Conservation (phyloP, 2,329 filamentous ascomycete genomes). For the Hirsutella minnesotensis region DNA sequence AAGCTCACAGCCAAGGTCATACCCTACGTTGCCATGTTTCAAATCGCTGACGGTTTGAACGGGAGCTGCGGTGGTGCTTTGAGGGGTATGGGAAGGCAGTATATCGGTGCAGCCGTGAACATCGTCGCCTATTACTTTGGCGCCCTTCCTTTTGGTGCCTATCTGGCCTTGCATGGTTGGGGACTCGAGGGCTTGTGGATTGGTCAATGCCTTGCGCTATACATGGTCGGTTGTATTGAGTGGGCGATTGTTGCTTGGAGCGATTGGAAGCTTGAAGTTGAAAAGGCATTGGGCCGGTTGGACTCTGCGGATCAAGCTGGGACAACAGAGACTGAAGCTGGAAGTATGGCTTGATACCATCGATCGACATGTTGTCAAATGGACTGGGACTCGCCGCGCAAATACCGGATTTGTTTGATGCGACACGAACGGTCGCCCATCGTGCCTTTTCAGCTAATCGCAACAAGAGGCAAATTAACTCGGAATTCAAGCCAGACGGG, state of each 20-base stretch:
- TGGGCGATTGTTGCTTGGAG: conserved; percentile 33
- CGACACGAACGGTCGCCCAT: too few relatives aligned
- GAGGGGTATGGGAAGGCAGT: conserved; percentile 76
- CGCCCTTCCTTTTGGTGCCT: conserved; percentile 71
- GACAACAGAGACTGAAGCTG: too few relatives aligned
- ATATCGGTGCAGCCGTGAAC: conserved; percentile 74
- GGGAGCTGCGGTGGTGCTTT: conserved; percentile 73
- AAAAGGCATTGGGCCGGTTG: too few relatives aligned
- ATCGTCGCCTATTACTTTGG: conserved; percentile 74
- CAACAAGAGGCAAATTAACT: too few relatives aligned
- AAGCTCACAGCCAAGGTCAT: conserved; percentile 64
- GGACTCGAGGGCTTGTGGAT: conserved; percentile 72
- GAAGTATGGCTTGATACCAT: too few relatives aligned
- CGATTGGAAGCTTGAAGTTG: too few relatives aligned
- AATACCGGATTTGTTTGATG: too few relatives aligned
- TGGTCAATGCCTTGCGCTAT: conserved; percentile 70
- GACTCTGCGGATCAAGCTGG: too few relatives aligned
- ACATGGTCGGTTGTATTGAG: conserved; percentile 65
- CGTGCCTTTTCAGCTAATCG: too few relatives aligned
- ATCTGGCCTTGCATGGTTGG: conserved; percentile 78
- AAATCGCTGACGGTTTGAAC: conserved; percentile 81
- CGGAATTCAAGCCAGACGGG: too few relatives aligned
- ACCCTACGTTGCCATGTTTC: conserved; percentile 79
- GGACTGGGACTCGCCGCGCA: too few relatives aligned
- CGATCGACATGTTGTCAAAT: too few relatives aligned